A percentile compares a stretch with the other conserved stretches of the same genome.
phyloP scores from a whole-genome alignment of 306 rosid genomes.

The Lathyrus oleraceus region DNA sequence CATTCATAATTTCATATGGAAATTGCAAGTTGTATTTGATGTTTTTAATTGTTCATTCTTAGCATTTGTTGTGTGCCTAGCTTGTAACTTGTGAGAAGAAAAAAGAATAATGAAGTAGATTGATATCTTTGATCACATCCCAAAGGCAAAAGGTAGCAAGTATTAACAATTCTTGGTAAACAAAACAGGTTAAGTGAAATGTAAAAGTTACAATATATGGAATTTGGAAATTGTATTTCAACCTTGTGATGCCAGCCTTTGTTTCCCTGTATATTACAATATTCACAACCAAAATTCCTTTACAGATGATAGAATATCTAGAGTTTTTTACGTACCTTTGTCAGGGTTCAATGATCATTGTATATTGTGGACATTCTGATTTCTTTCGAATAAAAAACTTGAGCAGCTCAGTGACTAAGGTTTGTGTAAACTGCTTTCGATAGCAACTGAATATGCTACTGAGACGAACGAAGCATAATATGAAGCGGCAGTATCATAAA shows the following conservation, averaged over 20 bases:
- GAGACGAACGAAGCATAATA: conserved; percentile 31
- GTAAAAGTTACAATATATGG: conserved; percentile 23
- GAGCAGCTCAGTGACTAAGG: conserved; percentile 34
- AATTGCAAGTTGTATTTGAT: background rate
- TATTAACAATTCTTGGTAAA: background rate
- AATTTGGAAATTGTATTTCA: background rate
- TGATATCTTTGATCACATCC: conserved; percentile 22
- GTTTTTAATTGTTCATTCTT: background rate
- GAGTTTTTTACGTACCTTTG: conserved; percentile 39
- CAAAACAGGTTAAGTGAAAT: conserved; percentile 25
- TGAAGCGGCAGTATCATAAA: conserved; percentile 28
- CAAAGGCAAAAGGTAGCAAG: conserved; percentile 9
- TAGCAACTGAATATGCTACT: conserved; percentile 40
- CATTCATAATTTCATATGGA: background rate
- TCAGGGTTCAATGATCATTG: conserved; percentile 25
- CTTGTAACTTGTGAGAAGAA: background rate
- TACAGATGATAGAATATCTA: conserved; percentile 41
- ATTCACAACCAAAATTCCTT: conserved; percentile 54
- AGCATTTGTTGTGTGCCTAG: background rate
- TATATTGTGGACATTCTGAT: conserved; percentile 31
- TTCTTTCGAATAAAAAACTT: conserved; percentile 41
- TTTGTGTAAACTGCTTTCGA: conserved; percentile 32
- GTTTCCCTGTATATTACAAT: conserved; percentile 54
- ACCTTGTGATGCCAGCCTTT: conserved; percentile 32
- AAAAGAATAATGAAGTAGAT: background rate